A percentile compares a stretch with the other conserved stretches of the same genome.
Conservation (phyloP, 805 yeast genomes). For the Starmerella khaoyaiensis region DNA sequence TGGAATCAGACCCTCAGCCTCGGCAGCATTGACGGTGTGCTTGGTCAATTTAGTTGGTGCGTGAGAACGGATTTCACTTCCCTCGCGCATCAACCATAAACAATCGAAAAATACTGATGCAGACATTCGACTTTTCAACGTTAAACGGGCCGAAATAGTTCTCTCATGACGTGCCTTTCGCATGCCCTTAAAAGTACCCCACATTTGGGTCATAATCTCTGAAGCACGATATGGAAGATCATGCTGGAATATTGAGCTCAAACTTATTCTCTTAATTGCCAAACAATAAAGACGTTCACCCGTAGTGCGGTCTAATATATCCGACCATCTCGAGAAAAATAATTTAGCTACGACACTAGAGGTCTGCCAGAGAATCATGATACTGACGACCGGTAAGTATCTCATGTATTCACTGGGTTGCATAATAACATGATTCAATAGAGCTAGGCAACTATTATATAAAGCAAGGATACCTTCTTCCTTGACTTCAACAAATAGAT, state of each 20-base stretch:
- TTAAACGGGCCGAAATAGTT: constrained; percentile 23
- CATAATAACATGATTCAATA: constrained; percentile 52
- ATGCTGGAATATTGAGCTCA: constrained; percentile 76
- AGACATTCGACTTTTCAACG: constrained; percentile 71
- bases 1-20: neutral
- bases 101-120: constrained; percentile 90
- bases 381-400: constrained; percentile 65
- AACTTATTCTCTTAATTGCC: constrained; percentile 39
- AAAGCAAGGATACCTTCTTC: constrained; percentile 46
- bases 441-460: constrained; percentile 64
- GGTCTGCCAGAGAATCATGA: constrained; percentile 82
- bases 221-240: constrained; percentile 88
- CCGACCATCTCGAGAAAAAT: constrained; percentile 58
- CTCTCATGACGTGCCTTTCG: constrained; percentile 31
- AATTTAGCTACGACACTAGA: constrained; percentile 71
- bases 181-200: constrained; percentile 70
- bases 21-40: no score
- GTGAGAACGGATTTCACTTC: constrained; percentile 56
- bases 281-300: constrained; percentile 46
- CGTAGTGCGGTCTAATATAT: constrained; percentile 50
- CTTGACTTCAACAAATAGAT: constrained; percentile 49
- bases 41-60: constrained; percentile 27
- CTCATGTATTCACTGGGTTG: constrained; percentile 53
- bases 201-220: constrained; percentile 85
- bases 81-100: constrained; percentile 68